Percentiles rank a stretch among this genome's conserved stretches.
Conservation (phyloP, 2,329 filamentous ascomycete species). For the Pyricularia pennisetigena region DNA sequence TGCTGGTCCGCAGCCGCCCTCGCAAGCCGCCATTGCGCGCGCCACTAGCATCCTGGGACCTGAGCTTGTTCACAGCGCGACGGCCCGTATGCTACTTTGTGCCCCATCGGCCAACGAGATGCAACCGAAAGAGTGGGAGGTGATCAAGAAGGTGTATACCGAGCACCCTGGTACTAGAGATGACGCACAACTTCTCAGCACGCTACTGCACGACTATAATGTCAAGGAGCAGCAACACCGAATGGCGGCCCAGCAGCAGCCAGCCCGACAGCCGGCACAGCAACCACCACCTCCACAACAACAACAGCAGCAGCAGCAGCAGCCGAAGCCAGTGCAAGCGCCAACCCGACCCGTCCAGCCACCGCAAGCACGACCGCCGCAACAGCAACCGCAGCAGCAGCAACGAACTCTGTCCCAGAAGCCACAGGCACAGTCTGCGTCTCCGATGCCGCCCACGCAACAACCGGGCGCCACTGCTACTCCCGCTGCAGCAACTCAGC, state of each 20-base stretch:
- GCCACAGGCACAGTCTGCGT: background rate
- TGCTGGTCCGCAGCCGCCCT: background rate
- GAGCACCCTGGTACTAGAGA: slow-evolving; percentile 54
- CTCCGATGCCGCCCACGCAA: background rate
- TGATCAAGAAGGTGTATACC: slow-evolving; percentile 60
- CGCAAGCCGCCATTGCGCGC: slow-evolving; percentile 43
- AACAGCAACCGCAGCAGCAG: slow-evolving; percentile 1
- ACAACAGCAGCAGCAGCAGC: background rate
- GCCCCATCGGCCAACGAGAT: slow-evolving; percentile 57
- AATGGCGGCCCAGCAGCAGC: slow-evolving; percentile 2
- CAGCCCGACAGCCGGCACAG: slow-evolving; percentile 4
- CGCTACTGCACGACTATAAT: slow-evolving; percentile 26
- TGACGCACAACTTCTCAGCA: slow-evolving; percentile 47
- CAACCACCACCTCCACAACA: background rate
- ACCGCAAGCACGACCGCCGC: background rate
- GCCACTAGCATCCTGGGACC: slow-evolving; percentile 48
- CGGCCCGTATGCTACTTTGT: slow-evolving; percentile 54
- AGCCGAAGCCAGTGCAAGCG: background rate
- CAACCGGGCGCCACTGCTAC: slow-evolving; percentile 2
- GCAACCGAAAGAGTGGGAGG: slow-evolving; percentile 61
- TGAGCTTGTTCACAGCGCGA: slow-evolving; percentile 47
- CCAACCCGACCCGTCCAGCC: background rate
- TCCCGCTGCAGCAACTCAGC: background rate
- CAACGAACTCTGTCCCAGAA: background rate
- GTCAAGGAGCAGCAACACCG: slow-evolving; percentile 2